These are phyloP conservation scores for Petunia secreta DNA, from an alignment of 257 asterid species.

Conservation along the genomic window DNA sequence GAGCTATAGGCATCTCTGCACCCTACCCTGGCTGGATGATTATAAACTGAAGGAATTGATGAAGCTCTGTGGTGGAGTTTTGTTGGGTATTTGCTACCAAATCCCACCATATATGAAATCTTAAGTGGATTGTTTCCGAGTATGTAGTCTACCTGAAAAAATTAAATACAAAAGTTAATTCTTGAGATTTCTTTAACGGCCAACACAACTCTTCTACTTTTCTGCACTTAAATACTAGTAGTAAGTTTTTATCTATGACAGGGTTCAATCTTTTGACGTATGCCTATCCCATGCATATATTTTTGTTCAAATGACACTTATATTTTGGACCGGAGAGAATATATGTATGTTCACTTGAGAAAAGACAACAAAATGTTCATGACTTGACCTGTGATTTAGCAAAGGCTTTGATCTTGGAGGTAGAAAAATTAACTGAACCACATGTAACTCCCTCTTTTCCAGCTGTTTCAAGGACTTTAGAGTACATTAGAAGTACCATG, in stretches of 20 bases:
- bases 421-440: constrained; percentile 50
- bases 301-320: too few relatives aligned
- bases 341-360: neutral
- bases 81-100: constrained; percentile 52
- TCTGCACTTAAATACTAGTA: too few relatives aligned
- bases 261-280: too few relatives aligned
- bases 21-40: constrained; percentile 43
- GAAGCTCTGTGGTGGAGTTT: constrained; percentile 81
- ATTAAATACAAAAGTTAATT: neutral
- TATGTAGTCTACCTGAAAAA: constrained; percentile 65
- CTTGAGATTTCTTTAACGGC: neutral
- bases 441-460: constrained; percentile 50
- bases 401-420: constrained; percentile 56
- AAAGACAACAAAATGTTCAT: neutral
- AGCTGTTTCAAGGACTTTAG: constrained; percentile 50
- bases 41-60: constrained; percentile 64
- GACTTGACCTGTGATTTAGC: constrained; percentile 69
- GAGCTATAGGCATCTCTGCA: constrained; percentile 51
- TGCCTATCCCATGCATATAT: too few relatives aligned
- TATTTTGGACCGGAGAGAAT: too few relatives aligned
- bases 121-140: constrained; percentile 68
- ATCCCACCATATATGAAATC: constrained; percentile 73
- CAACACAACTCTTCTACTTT: too few relatives aligned
- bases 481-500: constrained; percentile 57
- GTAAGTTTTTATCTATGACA: too few relatives aligned